A percentile compares a stretch with the other conserved stretches of the same genome.
Evolutionary conservation across 139 green algal species (phyloP).

Genomic region (Ettlia oleoabundans): DNA sequence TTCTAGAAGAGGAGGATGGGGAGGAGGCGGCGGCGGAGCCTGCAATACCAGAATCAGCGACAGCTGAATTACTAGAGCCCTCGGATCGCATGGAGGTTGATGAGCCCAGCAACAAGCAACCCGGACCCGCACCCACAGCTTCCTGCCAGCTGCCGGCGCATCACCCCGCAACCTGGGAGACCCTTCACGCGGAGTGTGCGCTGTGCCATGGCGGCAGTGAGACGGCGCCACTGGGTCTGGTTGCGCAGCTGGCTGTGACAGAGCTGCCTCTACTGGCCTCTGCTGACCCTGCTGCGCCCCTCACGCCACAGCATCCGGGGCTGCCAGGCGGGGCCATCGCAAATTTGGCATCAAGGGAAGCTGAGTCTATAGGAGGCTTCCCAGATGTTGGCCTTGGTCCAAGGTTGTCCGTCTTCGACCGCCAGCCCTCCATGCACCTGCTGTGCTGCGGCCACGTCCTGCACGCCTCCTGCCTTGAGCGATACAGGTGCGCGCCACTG

Average conservation of each 20-base stretch:
- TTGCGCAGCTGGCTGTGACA: slow-evolving; percentile 25
- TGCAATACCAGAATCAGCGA: too few relatives aligned
- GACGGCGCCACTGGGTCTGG: slow-evolving; percentile 28
- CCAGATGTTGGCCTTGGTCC: not conserved
- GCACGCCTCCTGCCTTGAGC: slow-evolving; percentile 29
- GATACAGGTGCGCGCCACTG: slow-evolving; percentile 30
- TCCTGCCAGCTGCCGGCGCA: slow-evolving; percentile 16
- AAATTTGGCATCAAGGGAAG: not conserved
- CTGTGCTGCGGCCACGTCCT: slow-evolving; percentile 45
- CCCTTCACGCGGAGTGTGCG: slow-evolving; percentile 20
- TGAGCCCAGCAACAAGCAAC: too few relatives aligned
- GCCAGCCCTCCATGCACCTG: slow-evolving; percentile 23
- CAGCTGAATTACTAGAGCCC: too few relatives aligned
- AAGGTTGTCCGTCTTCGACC: slow-evolving; percentile 15
- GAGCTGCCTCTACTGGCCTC: slow-evolving; percentile 24
- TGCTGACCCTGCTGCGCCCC: not conserved
- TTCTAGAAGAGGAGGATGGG: not conserved
- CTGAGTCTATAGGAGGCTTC: not conserved
- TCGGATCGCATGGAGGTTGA: too few relatives aligned
- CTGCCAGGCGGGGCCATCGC: not conserved
- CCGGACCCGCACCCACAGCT: not conserved
- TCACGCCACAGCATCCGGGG: not conserved
- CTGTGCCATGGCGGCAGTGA: slow-evolving; percentile 31
- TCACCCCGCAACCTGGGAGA: slow-evolving; percentile 2
- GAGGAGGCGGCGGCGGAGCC: not conserved